Conservation (phyloP, 108 stramenopile species). For the Discostella pseudostelligera region DNA sequence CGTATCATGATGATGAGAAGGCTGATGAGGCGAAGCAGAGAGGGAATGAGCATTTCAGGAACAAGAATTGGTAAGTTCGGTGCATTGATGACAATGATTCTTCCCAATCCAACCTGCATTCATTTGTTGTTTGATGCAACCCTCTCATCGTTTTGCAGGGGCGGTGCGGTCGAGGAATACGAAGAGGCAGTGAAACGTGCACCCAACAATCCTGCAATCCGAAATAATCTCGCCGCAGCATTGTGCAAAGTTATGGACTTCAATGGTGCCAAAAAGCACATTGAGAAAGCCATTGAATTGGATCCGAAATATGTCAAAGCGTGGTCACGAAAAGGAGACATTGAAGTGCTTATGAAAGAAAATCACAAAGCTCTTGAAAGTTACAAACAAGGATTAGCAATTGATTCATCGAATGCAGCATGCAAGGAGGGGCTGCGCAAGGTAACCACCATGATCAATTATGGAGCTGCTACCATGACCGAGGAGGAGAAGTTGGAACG, state of each 20-base stretch:
- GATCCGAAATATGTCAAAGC: constrained; percentile 99
- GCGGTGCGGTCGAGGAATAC: constrained; percentile 82
- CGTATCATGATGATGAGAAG: constrained; percentile 94
- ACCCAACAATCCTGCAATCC: constrained; percentile 95
- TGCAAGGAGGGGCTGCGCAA: constrained; percentile 93
- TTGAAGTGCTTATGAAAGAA: constrained; percentile 96
- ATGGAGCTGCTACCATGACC: constrained; percentile 73
- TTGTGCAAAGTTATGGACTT: constrained; percentile 97
- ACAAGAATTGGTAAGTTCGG: constrained; percentile 66
- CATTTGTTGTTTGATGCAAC: background rate
- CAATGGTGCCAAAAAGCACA: constrained; percentile 90
- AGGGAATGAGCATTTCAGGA: constrained; percentile 94
- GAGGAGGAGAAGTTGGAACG: constrained; percentile 92
- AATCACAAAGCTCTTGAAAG: constrained; percentile 97
- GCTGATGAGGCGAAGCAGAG: constrained; percentile 97
- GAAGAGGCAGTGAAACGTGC: constrained; percentile 98
- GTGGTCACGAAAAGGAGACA: constrained; percentile 98
- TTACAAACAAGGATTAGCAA: constrained; percentile 88
- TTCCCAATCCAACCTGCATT: background rate
- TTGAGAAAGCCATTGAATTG: constrained; percentile 93
- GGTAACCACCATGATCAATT: constrained; percentile 74
- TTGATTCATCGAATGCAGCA: constrained; percentile 86
- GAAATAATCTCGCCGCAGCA: constrained; percentile 97
- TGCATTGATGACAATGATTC: background rate
- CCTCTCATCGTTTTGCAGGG: constrained; percentile 10